phyloP scores from a whole-genome alignment of 352 stramenopile species.

The Phytophthora cryptogea region DNA sequence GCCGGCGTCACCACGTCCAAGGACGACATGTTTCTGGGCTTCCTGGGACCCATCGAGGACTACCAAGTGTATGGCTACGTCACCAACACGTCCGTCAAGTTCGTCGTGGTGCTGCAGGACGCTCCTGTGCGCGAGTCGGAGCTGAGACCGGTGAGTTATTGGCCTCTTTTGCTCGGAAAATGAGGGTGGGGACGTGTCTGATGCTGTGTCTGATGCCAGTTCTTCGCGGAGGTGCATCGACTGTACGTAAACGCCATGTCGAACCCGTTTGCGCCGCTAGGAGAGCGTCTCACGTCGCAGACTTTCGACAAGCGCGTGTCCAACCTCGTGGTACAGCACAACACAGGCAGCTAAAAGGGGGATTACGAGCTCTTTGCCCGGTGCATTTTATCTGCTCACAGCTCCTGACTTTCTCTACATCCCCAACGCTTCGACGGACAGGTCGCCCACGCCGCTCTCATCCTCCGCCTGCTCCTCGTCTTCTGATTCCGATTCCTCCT shows the following conservation, averaged over 20 bases:
- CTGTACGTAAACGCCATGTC: constrained; percentile 89
- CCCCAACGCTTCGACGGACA: constrained; percentile 64
- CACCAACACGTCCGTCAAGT: constrained; percentile 87
- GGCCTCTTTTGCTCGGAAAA: background rate
- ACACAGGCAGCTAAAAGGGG: constrained; percentile 36
- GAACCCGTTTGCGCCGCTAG: constrained; percentile 83
- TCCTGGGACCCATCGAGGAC: constrained; percentile 85
- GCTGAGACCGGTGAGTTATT: constrained; percentile 58
- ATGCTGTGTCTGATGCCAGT: constrained; percentile 40
- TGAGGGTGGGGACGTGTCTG: background rate
- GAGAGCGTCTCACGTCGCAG: constrained; percentile 80
- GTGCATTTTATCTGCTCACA: constrained; percentile 15
- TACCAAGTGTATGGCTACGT: constrained; percentile 88
- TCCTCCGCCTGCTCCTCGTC: constrained; percentile 45
- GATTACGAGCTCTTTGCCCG: constrained; percentile 13
- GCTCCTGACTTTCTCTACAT: constrained; percentile 42
- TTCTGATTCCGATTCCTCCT: constrained; percentile 52
- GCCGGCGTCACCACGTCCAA: constrained; percentile 55
- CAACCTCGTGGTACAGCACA: constrained; percentile 78
- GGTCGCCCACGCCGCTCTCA: constrained; percentile 59
- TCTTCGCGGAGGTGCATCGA: constrained; percentile 84
- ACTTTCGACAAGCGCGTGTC: constrained; percentile 83
- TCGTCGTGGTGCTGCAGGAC: constrained; percentile 81
- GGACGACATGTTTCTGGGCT: constrained; percentile 88
- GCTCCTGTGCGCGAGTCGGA: constrained; percentile 76